Base-by-base conservation (phyloP, 768 basidiomycete species). In the Lactarius vividus region DNA sequence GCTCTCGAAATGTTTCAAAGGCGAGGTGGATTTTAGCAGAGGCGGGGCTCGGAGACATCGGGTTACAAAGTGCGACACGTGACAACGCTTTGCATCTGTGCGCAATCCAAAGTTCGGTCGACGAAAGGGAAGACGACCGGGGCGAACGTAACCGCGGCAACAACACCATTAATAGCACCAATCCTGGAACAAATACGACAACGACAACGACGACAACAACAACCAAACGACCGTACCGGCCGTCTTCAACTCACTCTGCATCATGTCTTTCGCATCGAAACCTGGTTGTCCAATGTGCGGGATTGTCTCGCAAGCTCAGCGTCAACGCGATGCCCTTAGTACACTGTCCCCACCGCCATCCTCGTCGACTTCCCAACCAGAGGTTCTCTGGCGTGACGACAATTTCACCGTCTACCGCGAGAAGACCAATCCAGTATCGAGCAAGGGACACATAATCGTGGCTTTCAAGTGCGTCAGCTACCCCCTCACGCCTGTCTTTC, bases 321-420 rank as follows among this genome's bases (percentile, higher is more conserved):
- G 80, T 57, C 74, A 78, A 29, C 79, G 80, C 57, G 11, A 64
- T 6, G 35, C 62, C 40, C 61, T 16, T 73, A 77, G 26, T 77
- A 79, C 72, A 79, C 83, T 82, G 6, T 78, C 79, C 53, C 76
- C 81, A 0, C 82, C 82, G 5, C 75, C 79, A 0, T 83, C 83
- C 62, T 78, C 83, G 13, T 71, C 78, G 35, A 28, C 26, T 20
- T 78, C 62, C 81, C 84, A 82, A 61, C 82, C 83, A 16, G 87
- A 91, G 66, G 79, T 89, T 57, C 79, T 91, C 10, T 91, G 88
- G 88, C 83, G 84, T 60, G 89, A 92, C 74, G 85, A 87, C 67
- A 89, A 90, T 75, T 87, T 91, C 67, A 91, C 89, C 20, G 84
- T 81, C 6, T 92, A 89, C 75, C 80, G 84, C 69, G 89, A 92